Base-by-base conservation (phyloP, 179 eudicot species). In the Drosera spatulata region DNA sequence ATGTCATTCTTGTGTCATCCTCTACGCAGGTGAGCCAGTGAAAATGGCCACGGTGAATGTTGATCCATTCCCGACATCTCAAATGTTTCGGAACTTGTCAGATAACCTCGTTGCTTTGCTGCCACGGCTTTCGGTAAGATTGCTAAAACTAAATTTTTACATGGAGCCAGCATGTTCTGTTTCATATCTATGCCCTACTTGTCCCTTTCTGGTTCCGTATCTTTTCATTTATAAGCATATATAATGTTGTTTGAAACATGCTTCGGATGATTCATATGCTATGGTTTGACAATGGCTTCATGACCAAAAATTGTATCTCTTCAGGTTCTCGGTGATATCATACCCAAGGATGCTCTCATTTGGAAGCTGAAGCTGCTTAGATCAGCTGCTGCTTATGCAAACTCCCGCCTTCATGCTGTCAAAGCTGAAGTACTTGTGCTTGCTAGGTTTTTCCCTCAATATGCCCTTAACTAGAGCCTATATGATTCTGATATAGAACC, bases 381-480 rank as follows among this genome's bases (percentile, higher is more conserved):
- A 22, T 22, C 33, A 22, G 33, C 33, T 22, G 33, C 33, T 22
- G 33, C 33, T 22, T 22, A 22, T 22, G 33, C 33, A 22, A 22
- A 22, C 33, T 22, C 33, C 33, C 33, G 33, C 33, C 33, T 22
- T 22, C 33, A 85, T 76, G 77, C 82, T 50, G 77, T 91, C 47
- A 85, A 74, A 43, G 86, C 88, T 62, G 82, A 88, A 80, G 95
- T 85, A 55, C 96, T 91, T 63, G 76, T 91, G 72, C 88, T 91
- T 69, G 95, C 91, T 66, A 84, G 97, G 95, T 86, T 60, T 63
- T 13, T 7, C 40, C 50, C 50, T 50, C 13, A 15, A n/a, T 50
- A 4, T 50, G 13, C 4, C 53, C 53, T 22, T 22, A 22, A 22
- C 33, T 22, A 22, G 33, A 22, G 33, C 33, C 33, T 22, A 22